Base-by-base conservation (phyloP, 2,329 filamentous ascomycete species). In the Sporothrix inflata region DNA sequence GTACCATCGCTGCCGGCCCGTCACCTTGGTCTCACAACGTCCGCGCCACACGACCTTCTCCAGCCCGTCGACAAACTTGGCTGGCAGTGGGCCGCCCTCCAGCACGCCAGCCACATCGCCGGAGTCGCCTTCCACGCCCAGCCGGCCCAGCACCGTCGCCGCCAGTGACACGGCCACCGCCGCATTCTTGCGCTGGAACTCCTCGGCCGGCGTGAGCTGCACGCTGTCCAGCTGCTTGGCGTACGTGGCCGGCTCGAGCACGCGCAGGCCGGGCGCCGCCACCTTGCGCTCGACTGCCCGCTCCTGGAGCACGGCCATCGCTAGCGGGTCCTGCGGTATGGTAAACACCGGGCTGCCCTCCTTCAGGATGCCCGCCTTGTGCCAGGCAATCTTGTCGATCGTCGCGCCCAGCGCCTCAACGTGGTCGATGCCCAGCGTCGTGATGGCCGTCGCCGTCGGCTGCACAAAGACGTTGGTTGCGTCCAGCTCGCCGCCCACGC, bases 331-430 rank as follows among this genome's bases (percentile, higher is more conserved):
- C 2, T 87, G 87, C 47, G 75, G 73, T 3, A 77, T 70, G 0
- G 91, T 90, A 74, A 92, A 92, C 1, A 87, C 89, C 30, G 86
- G 85, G 4, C 86, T 83, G 2, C 85, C 87, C 0, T 76, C 63
- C 79, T 92, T 93, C 80, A 92, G 88, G 69, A 93, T 89, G 1
- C 91, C 91, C 1, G 88, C 88, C 80, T 93, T 93, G 79, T 93
- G 90, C 90, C 91, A 92, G 1, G 90, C 89, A 74, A 93, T 92
- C 79, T 89, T 85, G 51, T 87, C 87, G 4, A 92, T 81, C 0
- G 88, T 91, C 24, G 85, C 80, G 9, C 91, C 91, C 0, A 93
- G 83, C 24, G 85, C 84, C 63, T 84, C 84, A 45, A 91, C 85
- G 76, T 93, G 91, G 77, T 93, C 91, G 73, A 93, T 88, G 12